phyloP scores from a whole-genome alignment of 306 rosid species.

The Rosa lucieae region DNA sequence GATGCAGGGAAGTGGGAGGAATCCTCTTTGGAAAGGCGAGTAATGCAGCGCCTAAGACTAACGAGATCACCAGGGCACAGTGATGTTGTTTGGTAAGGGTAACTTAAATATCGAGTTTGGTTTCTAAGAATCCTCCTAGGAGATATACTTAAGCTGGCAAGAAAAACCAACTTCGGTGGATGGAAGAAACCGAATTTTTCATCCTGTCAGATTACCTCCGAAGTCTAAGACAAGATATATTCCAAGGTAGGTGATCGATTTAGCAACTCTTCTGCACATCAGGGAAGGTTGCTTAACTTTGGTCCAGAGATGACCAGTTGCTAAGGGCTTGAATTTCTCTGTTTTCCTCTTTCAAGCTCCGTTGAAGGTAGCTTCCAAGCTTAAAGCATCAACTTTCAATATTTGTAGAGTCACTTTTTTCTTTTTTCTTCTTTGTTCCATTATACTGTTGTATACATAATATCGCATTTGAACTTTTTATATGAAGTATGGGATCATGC shows the following conservation, averaged over 20 bases:
- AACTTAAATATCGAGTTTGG: background rate
- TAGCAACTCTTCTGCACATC: too few species aligned
- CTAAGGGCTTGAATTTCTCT: background rate
- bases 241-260: too few species aligned
- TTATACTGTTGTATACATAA: background rate
- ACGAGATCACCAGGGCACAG: constrained; percentile 72
- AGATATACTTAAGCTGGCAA: background rate
- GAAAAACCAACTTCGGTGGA: background rate
- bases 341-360: too few species aligned
- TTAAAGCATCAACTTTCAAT: background rate
- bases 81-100: constrained; percentile 49
- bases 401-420: background rate
- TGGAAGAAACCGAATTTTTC: background rate
- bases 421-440: background rate
- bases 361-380: background rate
- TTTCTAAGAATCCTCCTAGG: background rate
- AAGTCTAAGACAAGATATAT: too few species aligned
- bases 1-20: constrained; percentile 86
- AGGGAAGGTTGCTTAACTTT: background rate
- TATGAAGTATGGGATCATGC: background rate
- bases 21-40: constrained; percentile 59
- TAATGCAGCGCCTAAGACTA: constrained; percentile 45
- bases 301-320: background rate
- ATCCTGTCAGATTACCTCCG: background rate
- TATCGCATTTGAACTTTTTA: background rate